Evolutionary conservation across 768 basidiomycete genomes (phyloP).

Genomic region (Strobilomyces echinocephalus): DNA sequence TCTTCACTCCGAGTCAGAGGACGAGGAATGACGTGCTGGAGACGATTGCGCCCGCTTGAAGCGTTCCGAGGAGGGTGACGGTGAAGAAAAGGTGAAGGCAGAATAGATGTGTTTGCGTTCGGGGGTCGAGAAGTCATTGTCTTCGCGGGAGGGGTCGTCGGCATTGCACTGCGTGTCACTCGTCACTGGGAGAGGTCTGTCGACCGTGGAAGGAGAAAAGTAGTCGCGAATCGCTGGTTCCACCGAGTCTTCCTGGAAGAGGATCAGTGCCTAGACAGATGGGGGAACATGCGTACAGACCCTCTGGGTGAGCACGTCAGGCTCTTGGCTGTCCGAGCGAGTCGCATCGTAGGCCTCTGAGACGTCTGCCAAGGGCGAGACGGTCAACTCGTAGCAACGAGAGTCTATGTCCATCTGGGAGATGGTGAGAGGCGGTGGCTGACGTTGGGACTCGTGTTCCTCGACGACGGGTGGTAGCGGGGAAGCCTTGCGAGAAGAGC

Average conservation of each 20-base stretch:
- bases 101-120: conserved; percentile 70
- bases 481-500: conserved; percentile 44
- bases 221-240: conserved; percentile 59
- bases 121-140: conserved; percentile 67
- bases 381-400: conserved; percentile 77
- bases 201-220: conserved; percentile 28
- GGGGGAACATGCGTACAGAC: conserved; percentile 32
- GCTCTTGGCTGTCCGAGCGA: conserved; percentile 33
- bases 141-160: conserved; percentile 59
- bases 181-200: conserved; percentile 29
- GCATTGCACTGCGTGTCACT: conserved; percentile 25
- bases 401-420: conserved; percentile 60
- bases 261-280: not conserved
- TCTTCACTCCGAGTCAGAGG: conserved; percentile 21
- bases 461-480: conserved; percentile 62
- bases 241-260: conserved; percentile 44
- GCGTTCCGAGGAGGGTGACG: conserved; percentile 56
- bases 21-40: conserved; percentile 21
- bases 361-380: conserved; percentile 73
- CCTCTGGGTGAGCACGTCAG: conserved; percentile 44
- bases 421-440: conserved; percentile 25
- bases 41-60: conserved; percentile 41
- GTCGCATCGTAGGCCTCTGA: conserved; percentile 59
- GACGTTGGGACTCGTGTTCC: conserved; percentile 37
- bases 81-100: conserved; percentile 75